Evolutionary conservation across 805 yeast genomes (phyloP), one percentile per base, ranked within the genome.

Genomic region (Pichia nanzhaoensis): DNA sequence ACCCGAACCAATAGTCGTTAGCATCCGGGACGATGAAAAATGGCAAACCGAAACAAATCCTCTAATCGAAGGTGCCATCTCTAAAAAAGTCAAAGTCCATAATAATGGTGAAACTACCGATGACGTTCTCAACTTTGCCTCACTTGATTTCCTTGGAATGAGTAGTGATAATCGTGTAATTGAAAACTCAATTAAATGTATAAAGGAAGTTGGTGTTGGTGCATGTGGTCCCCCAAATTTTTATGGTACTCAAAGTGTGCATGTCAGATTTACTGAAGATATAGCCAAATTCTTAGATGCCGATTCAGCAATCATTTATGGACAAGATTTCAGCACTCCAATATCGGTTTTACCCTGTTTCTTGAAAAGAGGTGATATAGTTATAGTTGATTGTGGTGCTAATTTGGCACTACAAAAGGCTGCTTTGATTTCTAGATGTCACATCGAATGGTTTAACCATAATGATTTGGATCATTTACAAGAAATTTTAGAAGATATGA

Each of bases 161-260:
- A 75, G 82, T 41, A 64, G 65, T 30, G 65, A 75, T 53, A 63
- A 65, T 18, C 60, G 51, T 14, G 69, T 88, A 34, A 68, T 68
- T 42, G 62, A 69, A 18, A 74, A 70, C 12, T 88, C 89, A 4
- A 72, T 76, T 42, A 61, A 68, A 27, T 71, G 78, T 19, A 79
- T 93, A 49, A 69, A 70, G 39, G 70, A 71, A 47, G 79, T 84
- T 48, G 99, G 99, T 60, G 97, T 93, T 42, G 99, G 99, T 52
- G 91, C 97, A 1, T 93, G 99, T 70, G 96, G 98, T 34, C 98
- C 99, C 5, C 95, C 97, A 36, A 95, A 95, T 46, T 93, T 93
- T 58, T 93, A 90, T 63, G 99, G 99, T 50, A 84, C 89, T 49
- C 96, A 89, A 65, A 96, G 89, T 60, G 88, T 82, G 37, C 99